Conservation (phyloP, 75 land plant genomes). For the Larix kaempferi region DNA sequence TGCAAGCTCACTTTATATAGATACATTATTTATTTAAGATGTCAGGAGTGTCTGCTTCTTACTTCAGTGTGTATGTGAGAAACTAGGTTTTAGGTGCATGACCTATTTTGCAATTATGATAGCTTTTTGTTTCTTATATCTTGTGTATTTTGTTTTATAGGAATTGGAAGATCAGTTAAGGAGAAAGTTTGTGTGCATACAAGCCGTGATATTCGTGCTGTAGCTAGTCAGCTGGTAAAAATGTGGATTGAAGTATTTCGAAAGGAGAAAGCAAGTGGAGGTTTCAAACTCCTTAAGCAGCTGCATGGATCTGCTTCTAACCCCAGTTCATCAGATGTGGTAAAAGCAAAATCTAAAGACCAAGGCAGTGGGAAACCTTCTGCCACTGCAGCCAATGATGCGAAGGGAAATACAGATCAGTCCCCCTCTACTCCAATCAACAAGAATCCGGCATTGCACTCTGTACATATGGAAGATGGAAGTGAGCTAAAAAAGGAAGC, state of each 20-base stretch:
- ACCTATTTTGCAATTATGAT: neutral
- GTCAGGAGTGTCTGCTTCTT: neutral
- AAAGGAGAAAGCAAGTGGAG: conserved; percentile 75
- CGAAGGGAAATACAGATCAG: conserved; percentile 32
- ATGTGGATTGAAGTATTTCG: conserved; percentile 95
- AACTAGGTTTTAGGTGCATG: neutral
- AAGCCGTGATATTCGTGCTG: conserved; percentile 89
- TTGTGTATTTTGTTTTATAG: conserved; percentile 25
- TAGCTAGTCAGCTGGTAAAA: conserved; percentile 90
- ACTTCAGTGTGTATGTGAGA: neutral
- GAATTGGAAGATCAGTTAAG: conserved; percentile 87
- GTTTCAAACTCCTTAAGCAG: conserved; percentile 43
- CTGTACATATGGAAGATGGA: conserved; percentile 19
- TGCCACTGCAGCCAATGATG: conserved; percentile 16
- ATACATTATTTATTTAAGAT: too few species aligned
- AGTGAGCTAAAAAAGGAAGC: conserved; percentile 30
- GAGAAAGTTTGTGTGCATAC: conserved; percentile 95
- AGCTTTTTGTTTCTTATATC: neutral
- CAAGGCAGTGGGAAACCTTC: conserved; percentile 37
- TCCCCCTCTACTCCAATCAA: conserved; percentile 16
- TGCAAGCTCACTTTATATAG: too few species aligned
- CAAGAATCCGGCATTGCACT: conserved; percentile 20
- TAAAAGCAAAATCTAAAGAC: conserved; percentile 45
- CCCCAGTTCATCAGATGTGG: conserved; percentile 19
- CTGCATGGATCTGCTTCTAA: conserved; percentile 11